These are phyloP conservation scores for Plasmodium malariae DNA, from an alignment of 169 alveolate species.

Conservation along the genomic window DNA sequence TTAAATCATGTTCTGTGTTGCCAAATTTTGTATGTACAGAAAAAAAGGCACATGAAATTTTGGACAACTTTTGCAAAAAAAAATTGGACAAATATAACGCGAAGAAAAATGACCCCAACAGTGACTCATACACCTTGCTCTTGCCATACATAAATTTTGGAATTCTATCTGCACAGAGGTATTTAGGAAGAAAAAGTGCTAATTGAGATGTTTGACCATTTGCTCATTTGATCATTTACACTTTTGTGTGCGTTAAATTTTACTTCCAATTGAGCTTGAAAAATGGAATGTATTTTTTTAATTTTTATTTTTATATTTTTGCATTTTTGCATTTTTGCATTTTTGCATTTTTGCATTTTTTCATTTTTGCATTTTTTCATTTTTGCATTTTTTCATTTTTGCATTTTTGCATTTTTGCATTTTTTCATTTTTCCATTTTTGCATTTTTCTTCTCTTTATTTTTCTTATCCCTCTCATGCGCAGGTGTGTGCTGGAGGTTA, in stretches of 20 bases:
- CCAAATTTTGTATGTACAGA: conserved; percentile 48
- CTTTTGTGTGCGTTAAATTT: no score
- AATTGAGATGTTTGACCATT: no score
- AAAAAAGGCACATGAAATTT: conserved; percentile 31
- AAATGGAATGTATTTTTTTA: no score
- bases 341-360: not conserved
- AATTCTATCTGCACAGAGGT: conserved; percentile 59
- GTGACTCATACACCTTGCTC: conserved; percentile 9
- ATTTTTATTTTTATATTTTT: not conserved
- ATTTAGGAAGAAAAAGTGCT: no score
- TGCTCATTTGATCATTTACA: no score
- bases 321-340: not conserved
- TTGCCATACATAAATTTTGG: conserved; percentile 46
- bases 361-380: not conserved
- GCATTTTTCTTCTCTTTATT: not conserved
- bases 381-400: not conserved
- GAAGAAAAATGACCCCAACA: conserved; percentile 51
- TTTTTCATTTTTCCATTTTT: not conserved
- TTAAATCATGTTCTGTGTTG: conserved; percentile 14
- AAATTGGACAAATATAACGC: conserved; percentile 37
- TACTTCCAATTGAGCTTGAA: no score
- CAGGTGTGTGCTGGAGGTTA: conserved; percentile 52
- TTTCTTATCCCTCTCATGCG: not conserved
- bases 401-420: not conserved
- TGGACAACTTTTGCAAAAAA: conserved; percentile 25